A percentile compares a stretch with the other conserved stretches of the same genome.
Evolutionary conservation across 805 yeast genomes (phyloP).

Genomic region (Saccharomycopsis fodiens): DNA sequence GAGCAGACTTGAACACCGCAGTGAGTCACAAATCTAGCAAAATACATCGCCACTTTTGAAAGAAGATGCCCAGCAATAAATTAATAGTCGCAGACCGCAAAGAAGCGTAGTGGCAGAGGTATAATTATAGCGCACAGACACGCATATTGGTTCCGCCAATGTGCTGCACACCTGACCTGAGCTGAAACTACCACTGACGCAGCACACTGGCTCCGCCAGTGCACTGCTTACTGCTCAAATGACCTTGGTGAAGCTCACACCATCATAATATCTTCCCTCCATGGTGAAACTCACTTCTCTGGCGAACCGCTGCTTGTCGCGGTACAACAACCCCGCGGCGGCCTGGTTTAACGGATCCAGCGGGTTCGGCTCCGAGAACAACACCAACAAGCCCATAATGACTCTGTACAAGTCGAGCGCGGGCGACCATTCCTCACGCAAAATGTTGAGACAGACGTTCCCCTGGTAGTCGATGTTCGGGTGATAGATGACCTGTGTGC

Average conservation of each 20-base stretch:
- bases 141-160: too few species aligned
- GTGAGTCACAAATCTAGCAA: too few species aligned
- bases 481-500: conserved; percentile 70
- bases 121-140: too few species aligned
- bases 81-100: too few species aligned
- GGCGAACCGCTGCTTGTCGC: conserved; percentile 42
- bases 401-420: conserved; percentile 76
- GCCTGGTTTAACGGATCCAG: conserved; percentile 87
- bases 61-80: too few species aligned
- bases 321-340: conserved; percentile 60
- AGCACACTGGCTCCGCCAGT: too few species aligned
- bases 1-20: too few species aligned
- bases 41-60: too few species aligned
- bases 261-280: conserved; percentile 62
- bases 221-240: too few species aligned
- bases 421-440: conserved; percentile 96
- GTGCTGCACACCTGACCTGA: too few species aligned
- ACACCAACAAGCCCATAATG: conserved; percentile 74
- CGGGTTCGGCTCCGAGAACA: conserved; percentile 86
- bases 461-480: conserved; percentile 92
- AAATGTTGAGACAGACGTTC: conserved; percentile 82
- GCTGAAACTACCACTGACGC: too few species aligned
- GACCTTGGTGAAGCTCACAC: conserved; percentile 58
- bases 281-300: conserved; percentile 53
- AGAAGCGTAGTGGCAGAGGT: too few species aligned